phyloP scores from a whole-genome alignment of 352 stramenopile species.

The Pythium apleroticum region DNA sequence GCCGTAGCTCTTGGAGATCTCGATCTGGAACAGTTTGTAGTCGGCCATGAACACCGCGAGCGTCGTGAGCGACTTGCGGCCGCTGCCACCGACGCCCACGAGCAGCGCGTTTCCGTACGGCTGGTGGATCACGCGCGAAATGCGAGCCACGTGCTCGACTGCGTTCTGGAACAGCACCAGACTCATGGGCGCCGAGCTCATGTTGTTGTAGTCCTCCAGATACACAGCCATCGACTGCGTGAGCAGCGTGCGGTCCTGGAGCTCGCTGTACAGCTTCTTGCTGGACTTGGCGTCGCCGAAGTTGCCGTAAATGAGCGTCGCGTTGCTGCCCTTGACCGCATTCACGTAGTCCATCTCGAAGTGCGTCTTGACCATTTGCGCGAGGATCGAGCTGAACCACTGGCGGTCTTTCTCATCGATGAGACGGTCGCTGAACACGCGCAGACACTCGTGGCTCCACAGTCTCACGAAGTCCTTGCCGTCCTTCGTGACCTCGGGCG shows the following conservation, averaged over 20 bases:
- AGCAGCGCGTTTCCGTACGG: slow-evolving; percentile 93
- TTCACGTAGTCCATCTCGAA: slow-evolving; percentile 79
- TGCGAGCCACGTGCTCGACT: slow-evolving; percentile 93
- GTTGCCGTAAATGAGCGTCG: slow-evolving; percentile 87
- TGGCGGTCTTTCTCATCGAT: slow-evolving; percentile 87
- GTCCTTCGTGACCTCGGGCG: slow-evolving; percentile 76
- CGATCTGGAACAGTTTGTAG: slow-evolving; percentile 95
- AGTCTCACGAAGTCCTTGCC: slow-evolving; percentile 85
- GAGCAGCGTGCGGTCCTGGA: slow-evolving; percentile 80
- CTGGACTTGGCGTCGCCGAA: slow-evolving; percentile 80
- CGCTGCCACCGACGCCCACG: slow-evolving; percentile 91
- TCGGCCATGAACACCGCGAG: slow-evolving; percentile 94
- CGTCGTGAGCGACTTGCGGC: slow-evolving; percentile 91
- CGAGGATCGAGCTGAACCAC: slow-evolving; percentile 85
- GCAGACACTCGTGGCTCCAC: slow-evolving; percentile 91
- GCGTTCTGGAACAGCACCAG: slow-evolving; percentile 95
- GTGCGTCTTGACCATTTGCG: slow-evolving; percentile 65
- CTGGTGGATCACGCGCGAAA: slow-evolving; percentile 92
- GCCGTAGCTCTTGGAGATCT: slow-evolving; percentile 95
- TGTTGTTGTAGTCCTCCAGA: slow-evolving; percentile 96
- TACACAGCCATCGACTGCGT: slow-evolving; percentile 90
- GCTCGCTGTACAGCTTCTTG: slow-evolving; percentile 85
- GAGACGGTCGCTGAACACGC: slow-evolving; percentile 90
- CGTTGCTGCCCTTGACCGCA: slow-evolving; percentile 55
- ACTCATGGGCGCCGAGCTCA: slow-evolving; percentile 92